phyloP scores from a whole-genome alignment of 1,284 basidiomycete species.

The Cerrena zonata region DNA sequence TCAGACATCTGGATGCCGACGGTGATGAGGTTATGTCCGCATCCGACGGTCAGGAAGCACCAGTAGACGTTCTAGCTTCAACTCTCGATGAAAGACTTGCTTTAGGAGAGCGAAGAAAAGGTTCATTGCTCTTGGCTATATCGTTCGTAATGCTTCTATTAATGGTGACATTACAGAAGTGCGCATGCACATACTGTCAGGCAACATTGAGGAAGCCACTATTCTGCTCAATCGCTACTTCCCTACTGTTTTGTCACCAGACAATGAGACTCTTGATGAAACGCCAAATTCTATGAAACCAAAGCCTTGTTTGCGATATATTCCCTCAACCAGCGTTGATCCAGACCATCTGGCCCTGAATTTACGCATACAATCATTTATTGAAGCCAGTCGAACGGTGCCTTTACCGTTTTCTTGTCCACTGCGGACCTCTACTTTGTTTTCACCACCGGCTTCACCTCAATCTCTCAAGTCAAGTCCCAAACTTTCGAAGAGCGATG shows the following conservation, averaged over 20 bases:
- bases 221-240: slow-evolving; percentile 62
- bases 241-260: slow-evolving; percentile 54
- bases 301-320: slow-evolving; percentile 35
- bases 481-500: background rate
- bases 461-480: slow-evolving; percentile 1
- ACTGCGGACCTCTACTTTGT: slow-evolving; percentile 10
- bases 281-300: slow-evolving; percentile 2
- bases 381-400: slow-evolving; percentile 72
- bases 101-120: slow-evolving; percentile 49
- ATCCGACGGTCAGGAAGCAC: slow-evolving; percentile 15
- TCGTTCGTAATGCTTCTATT: background rate
- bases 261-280: slow-evolving; percentile 7
- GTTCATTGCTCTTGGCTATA: slow-evolving; percentile 34
- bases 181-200: slow-evolving; percentile 57
- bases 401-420: slow-evolving; percentile 44
- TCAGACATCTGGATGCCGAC: slow-evolving; percentile 50
- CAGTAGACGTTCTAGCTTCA: slow-evolving; percentile 10
- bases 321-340: slow-evolving; percentile 56
- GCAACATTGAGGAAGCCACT: slow-evolving; percentile 65
- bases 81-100: slow-evolving; percentile 36
- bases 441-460: slow-evolving; percentile 8
- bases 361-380: slow-evolving; percentile 77
- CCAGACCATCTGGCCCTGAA: slow-evolving; percentile 74
- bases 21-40: slow-evolving; percentile 53
- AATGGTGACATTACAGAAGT: slow-evolving; percentile 47